Evolutionary conservation across 805 yeast species (phyloP).

Genomic region (Dipodascopsis uninucleata): DNA sequence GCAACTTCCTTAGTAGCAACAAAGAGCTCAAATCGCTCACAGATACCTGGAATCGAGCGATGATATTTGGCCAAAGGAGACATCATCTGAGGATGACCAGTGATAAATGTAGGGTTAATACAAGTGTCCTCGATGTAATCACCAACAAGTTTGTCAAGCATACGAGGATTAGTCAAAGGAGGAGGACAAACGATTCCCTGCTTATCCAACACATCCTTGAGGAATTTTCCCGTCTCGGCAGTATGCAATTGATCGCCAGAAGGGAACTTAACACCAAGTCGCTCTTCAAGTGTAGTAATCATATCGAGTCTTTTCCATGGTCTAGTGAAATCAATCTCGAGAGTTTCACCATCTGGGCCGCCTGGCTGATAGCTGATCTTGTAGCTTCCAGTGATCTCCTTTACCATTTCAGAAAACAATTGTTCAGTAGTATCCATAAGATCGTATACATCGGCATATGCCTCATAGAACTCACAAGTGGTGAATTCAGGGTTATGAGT

Average conservation of each 20-base stretch:
- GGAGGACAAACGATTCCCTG: conserved; percentile 84
- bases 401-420: conserved; percentile 95
- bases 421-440: conserved; percentile 87
- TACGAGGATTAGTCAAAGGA: conserved; percentile 94
- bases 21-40: conserved; percentile 97
- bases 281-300: conserved; percentile 93
- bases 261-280: conserved; percentile 84
- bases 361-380: conserved; percentile 86
- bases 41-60: conserved; percentile 85
- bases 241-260: conserved; percentile 94
- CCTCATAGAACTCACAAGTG: conserved; percentile 97
- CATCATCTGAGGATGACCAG: conserved; percentile 99
- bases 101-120: conserved; percentile 95
- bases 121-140: conserved; percentile 84
- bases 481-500: conserved; percentile 99
- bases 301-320: conserved; percentile 99
- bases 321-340: conserved; percentile 81
- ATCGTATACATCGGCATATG: conserved; percentile 95
- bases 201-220: conserved; percentile 72
- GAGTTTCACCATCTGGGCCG: conserved; percentile 74
- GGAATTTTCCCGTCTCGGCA: conserved; percentile 85
- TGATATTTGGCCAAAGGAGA: conserved; percentile 97
- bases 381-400: conserved; percentile 87
- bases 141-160: conserved; percentile 97
- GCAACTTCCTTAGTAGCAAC: conserved; percentile 98